Evolutionary conservation across 176 grass and related monocot genomes (phyloP).

Genomic region (Phyllostachys edulis): DNA sequence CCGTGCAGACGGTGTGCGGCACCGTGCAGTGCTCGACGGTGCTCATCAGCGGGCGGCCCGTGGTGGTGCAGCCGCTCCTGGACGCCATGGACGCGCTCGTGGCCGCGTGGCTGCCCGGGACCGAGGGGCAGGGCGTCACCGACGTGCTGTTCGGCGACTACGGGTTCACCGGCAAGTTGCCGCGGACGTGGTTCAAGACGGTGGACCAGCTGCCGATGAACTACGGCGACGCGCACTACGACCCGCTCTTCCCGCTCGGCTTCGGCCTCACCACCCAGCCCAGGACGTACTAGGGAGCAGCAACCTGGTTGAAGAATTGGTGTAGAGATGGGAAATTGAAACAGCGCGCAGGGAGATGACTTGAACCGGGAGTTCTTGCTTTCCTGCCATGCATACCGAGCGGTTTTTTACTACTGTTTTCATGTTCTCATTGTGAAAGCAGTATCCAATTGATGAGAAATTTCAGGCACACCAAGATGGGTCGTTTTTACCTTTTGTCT

Average conservation of each 20-base stretch:
- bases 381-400: not conserved
- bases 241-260: slow-evolving; percentile 77
- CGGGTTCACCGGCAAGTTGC: slow-evolving; percentile 76
- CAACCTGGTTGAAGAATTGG: not conserved
- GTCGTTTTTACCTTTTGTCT: not conserved
- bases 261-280: slow-evolving; percentile 71
- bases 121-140: slow-evolving; percentile 81
- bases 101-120: slow-evolving; percentile 82
- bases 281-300: slow-evolving; percentile 20
- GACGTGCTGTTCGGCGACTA: slow-evolving; percentile 92
- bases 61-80: slow-evolving; percentile 81
- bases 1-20: slow-evolving; percentile 63
- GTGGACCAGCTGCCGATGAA: slow-evolving; percentile 99
- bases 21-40: slow-evolving; percentile 59
- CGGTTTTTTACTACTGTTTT: not conserved
- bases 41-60: slow-evolving; percentile 78
- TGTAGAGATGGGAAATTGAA: slow-evolving; percentile 2
- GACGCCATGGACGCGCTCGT: slow-evolving; percentile 56
- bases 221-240: slow-evolving; percentile 67
- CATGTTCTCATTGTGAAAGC: not conserved
- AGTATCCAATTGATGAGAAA: not conserved
- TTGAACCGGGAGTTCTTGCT: slow-evolving; percentile 24
- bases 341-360: not conserved
- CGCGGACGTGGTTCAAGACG: slow-evolving; percentile 93
- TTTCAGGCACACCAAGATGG: not conserved